These are phyloP conservation scores for Exidia glandulosa DNA, from an alignment of 768 basidiomycete genomes.

Conservation along the genomic window DNA sequence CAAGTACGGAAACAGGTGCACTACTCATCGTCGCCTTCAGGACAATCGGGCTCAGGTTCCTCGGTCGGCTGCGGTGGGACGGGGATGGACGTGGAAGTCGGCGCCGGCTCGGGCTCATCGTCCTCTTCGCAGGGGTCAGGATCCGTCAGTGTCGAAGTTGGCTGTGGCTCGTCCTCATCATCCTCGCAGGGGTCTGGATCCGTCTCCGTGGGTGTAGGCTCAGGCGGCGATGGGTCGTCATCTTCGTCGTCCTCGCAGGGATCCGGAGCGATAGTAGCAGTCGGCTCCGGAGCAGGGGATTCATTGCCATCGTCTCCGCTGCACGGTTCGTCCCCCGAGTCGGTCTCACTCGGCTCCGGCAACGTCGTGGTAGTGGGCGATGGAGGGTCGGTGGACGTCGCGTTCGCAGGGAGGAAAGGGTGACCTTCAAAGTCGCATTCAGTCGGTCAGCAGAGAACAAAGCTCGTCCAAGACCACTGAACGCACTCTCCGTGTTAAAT, in stretches of 20 bases:
- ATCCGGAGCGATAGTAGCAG: no score
- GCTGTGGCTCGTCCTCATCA: background rate
- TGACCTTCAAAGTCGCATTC: background rate
- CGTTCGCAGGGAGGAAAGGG: background rate
- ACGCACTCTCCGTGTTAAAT: slow-evolving; percentile 49
- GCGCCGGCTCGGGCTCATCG: background rate
- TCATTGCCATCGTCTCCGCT: background rate
- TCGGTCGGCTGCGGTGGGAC: background rate
- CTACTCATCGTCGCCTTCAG: background rate
- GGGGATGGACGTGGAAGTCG: no score
- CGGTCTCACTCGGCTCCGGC: background rate
- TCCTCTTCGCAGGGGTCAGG: background rate
- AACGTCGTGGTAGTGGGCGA: background rate
- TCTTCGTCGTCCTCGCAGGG: background rate
- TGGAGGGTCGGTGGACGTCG: background rate
- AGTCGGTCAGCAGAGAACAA: background rate
- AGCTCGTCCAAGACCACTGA: background rate
- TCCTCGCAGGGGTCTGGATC: background rate
- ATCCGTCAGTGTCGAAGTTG: background rate
- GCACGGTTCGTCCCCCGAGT: background rate
- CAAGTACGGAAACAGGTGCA: no score
- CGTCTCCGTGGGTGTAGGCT: background rate
- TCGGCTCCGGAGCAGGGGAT: background rate
- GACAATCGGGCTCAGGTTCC: background rate
- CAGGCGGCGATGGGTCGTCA: background rate